Percentiles rank a stretch among this genome's conserved stretches.
phyloP scores from a whole-genome alignment of 2,329 filamentous ascomycete genomes.

The Microascus cirrosus region DNA sequence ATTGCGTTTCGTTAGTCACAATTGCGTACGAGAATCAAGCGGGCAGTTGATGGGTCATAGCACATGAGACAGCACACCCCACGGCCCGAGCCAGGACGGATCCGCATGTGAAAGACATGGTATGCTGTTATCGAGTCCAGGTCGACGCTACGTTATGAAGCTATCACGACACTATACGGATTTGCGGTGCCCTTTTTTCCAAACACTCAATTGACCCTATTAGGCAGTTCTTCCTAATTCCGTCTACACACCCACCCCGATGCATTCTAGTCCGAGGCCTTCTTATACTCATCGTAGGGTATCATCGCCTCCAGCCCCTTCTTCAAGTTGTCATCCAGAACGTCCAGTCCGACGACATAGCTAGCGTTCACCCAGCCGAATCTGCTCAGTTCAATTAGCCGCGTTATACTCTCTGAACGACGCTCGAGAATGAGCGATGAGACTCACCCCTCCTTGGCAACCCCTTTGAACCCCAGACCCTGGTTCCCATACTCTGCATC shows the following conservation, averaged over 20 bases:
- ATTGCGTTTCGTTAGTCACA: neutral
- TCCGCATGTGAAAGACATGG: neutral
- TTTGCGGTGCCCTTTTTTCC: too few relatives aligned
- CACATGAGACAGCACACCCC: too few relatives aligned
- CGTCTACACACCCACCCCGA: neutral
- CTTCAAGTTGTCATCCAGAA: conserved; percentile 80
- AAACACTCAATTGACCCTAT: too few relatives aligned
- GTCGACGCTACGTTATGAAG: neutral
- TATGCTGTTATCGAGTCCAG: neutral
- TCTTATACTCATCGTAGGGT: conserved; percentile 68
- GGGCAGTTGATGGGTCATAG: neutral
- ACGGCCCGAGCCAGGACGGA: neutral
- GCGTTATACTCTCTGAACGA: neutral
- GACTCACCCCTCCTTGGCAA: conserved; percentile 87
- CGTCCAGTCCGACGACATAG: conserved; percentile 85
- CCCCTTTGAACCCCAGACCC: conserved; percentile 87
- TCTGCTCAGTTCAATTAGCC: conserved; percentile 30
- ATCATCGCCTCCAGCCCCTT: conserved; percentile 82
- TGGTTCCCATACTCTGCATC: conserved; percentile 98
- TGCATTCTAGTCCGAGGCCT: conserved; percentile 6
- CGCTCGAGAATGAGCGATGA: conserved; percentile 3
- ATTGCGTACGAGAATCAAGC: neutral
- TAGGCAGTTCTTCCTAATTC: too few relatives aligned
- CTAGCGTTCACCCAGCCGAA: conserved; percentile 99
- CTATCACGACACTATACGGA: neutral